Evolutionary conservation across 768 basidiomycete genomes (phyloP), one percentile per base, ranked within the genome.

Genomic region (Mycena sanguinolenta): DNA sequence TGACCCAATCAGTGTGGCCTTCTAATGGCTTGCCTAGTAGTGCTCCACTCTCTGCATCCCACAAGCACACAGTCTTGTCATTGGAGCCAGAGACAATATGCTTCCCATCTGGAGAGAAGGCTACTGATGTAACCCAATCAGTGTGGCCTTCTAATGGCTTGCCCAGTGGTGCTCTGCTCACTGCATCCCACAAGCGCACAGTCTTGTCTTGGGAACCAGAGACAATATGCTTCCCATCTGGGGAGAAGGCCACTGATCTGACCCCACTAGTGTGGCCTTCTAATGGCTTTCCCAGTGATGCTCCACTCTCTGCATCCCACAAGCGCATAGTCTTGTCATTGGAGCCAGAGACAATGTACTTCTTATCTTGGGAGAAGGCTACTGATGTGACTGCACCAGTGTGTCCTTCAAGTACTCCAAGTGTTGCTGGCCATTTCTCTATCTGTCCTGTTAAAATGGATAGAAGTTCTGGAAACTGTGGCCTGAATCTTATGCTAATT

Each of bases 271-370:
- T 49, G 46, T 49, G 46, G 13, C 58, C 58, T 44, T 44, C 27
- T 25, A 59, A 17, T 59, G 38, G 38, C 19, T 59, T 19, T 4
- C 39, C 38, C 27, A 59, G 36, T 28, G 25, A 7, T 27, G 39
- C 42, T 59, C 58, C 58, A 59, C 38, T 59, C n/a, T n/a, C 38
- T 42, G 42, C 58, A 59, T 44, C 28, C 58, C 58, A 59, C 12
- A 59, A 27, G 42, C 58, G 39, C 46, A 49, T n/a, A 49, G 46
- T 49, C 3, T 17, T n/a, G 46, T 49, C 46, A 49, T 49, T 4
- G 17, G 46, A 49, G 9, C 46, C 46, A 49, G 46, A 49, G 13
- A 49, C 52, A 28, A 53, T 53, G 10, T 28, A 10, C 52, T 53
- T 53, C 25, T 27, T 27, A 59, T 49, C 46, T n/a, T 16, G 46